Evolutionary conservation across 2,329 filamentous ascomycete species (phyloP), one percentile per base, ranked within the genome.

Genomic region (Plectosphaerella plurivora): DNA sequence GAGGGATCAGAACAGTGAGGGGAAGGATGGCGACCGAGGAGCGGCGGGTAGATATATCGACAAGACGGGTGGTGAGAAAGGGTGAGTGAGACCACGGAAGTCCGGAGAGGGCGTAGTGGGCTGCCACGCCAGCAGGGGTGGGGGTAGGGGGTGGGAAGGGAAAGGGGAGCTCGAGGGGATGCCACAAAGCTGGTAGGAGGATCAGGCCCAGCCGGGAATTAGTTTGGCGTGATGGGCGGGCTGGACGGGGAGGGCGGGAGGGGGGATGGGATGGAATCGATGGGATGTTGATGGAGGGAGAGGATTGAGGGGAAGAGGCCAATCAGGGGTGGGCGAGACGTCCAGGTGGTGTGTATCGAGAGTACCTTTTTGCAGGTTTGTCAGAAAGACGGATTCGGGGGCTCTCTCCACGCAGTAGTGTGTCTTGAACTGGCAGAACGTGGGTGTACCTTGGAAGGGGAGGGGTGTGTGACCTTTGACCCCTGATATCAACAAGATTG

Each of bases 41-140:
- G 28, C 28, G 22, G 33, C 14, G 11, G 28, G 39, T 12, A 16
- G 37, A 45, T 51, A 49, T 47, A 45, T 53, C 39, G 45, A 28
- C 16, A 15, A 33, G 25, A 28, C n/a, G 46, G 33, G 39, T 33
- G 28, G 18, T 10, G 10, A 22, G 22, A 22, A 10, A 50, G 10
- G 28, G 20, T n/a, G 42, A 25, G 36, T 24, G 37, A 48, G 39
- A 49, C 49, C 47, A 24, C 49, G 51, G 51, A 49, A 35, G n/a
- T 44, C 47, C 36, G 47, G 51, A 33, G 28, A 33, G 28, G 28
- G 28, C 28, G 28, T 33, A 33, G 28, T 12, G 28, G 28, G 28
- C 28, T 50, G 50, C 28, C 28, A 33, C 28, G 28, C 28, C 28
- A 33, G 28, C 28, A 33, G 28, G 33, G 35, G 22, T 18, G 28